Conservation (phyloP, 1,139 yeast genomes). For the Suhomyces bolitotheri region DNA sequence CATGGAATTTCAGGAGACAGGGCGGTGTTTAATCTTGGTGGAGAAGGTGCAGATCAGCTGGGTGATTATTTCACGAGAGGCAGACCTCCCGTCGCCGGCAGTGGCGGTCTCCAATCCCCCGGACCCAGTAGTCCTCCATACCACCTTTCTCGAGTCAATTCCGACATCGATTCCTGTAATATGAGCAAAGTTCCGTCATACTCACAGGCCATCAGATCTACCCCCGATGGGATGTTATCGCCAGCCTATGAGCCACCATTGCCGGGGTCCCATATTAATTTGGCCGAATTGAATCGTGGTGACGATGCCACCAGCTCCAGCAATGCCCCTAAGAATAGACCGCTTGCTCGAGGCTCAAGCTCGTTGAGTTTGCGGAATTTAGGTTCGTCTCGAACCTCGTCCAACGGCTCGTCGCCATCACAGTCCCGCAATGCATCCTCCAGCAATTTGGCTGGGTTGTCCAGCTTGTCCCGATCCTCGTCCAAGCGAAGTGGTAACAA, state of each 20-base stretch:
- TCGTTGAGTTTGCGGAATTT: slow-evolving; percentile 21
- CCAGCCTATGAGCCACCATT: slow-evolving; percentile 63
- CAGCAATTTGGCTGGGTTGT: slow-evolving; percentile 21
- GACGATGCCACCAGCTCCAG: slow-evolving; percentile 18
- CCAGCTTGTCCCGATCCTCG: slow-evolving; percentile 14
- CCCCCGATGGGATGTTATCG: slow-evolving; percentile 52
- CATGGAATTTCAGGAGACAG: slow-evolving; percentile 20
- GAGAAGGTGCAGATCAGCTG: slow-evolving; percentile 6
- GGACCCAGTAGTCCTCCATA: slow-evolving; percentile 51
- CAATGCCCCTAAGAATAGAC: not conserved
- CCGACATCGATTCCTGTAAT: slow-evolving; percentile 31
- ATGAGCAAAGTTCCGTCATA: slow-evolving; percentile 81
- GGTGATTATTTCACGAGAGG: slow-evolving; percentile 26
- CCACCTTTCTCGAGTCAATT: slow-evolving; percentile 61
- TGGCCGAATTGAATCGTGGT: slow-evolving; percentile 27
- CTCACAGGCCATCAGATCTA: slow-evolving; percentile 65
- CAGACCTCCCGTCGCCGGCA: slow-evolving; percentile 10
- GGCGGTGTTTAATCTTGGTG: slow-evolving; percentile 36
- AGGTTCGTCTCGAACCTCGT: slow-evolving; percentile 18
- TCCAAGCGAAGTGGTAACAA: slow-evolving; percentile 13
- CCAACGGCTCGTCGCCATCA: slow-evolving; percentile 30
- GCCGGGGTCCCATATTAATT: slow-evolving; percentile 44
- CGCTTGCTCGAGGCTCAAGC: slow-evolving; percentile 24
- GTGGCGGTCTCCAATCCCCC: slow-evolving; percentile 27
- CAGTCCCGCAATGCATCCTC: slow-evolving; percentile 32